A percentile compares a stretch with the other conserved stretches of the same genome.
Evolutionary conservation across 164 flowering plant species (phyloP).

Genomic region (Dillenia suffruticosa): DNA sequence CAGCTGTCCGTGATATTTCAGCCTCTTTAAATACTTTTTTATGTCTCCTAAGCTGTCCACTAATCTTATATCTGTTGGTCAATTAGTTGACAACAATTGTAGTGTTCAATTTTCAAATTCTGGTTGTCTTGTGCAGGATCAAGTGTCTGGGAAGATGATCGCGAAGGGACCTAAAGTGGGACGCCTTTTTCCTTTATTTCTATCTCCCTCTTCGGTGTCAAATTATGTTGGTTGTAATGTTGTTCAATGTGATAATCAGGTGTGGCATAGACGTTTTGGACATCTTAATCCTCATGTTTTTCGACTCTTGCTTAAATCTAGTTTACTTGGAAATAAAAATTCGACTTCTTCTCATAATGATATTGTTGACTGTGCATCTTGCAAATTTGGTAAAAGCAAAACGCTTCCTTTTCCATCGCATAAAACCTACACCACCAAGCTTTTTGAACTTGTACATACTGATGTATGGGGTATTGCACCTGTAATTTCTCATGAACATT

Average conservation of each 20-base stretch:
- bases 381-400: neutral
- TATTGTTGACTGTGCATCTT: neutral
- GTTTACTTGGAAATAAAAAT: no score
- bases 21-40: neutral
- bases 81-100: constrained; percentile 3
- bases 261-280: neutral
- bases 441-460: neutral
- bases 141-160: neutral
- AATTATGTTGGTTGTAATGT: neutral
- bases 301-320: neutral
- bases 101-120: neutral
- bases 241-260: neutral
- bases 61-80: neutral
- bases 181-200: neutral
- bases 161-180: neutral
- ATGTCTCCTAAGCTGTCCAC: neutral
- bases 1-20: no score
- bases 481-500: neutral
- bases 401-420: neutral
- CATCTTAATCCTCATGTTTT: neutral
- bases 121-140: neutral
- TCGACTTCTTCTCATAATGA: no score
- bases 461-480: constrained; percentile 3
- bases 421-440: neutral
- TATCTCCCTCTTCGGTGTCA: neutral